Conservation (phyloP, 192 early-diverging fungal genomes). For the Coemansia sp. region DNA sequence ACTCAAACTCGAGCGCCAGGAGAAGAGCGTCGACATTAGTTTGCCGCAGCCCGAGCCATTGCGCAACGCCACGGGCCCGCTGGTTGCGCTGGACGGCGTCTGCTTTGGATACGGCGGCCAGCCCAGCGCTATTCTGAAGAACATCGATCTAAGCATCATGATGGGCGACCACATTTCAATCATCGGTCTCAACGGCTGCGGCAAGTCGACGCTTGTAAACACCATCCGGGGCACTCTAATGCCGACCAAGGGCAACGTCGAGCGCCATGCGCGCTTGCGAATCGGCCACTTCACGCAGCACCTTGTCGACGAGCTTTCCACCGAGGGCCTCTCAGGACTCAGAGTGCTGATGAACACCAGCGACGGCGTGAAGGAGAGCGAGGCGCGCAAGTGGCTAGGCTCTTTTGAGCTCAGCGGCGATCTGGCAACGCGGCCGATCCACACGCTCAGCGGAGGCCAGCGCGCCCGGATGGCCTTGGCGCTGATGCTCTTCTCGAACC, state of each 20-base stretch:
- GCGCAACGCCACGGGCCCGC: constrained; percentile 60
- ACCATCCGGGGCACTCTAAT: constrained; percentile 64
- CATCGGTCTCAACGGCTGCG: constrained; percentile 81
- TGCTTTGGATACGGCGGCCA: constrained; percentile 38
- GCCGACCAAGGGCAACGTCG: constrained; percentile 66
- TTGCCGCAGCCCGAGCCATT: constrained; percentile 70
- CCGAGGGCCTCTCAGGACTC: constrained; percentile 57
- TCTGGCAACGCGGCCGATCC: constrained; percentile 61
- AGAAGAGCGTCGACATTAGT: constrained; percentile 60
- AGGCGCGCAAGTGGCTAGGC: constrained; percentile 71
- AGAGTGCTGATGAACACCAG: constrained; percentile 50
- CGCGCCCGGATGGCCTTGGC: constrained; percentile 76
- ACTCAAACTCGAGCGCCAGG: constrained; percentile 60
- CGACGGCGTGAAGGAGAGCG: constrained; percentile 58
- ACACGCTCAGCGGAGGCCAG: constrained; percentile 80
- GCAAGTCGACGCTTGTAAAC: constrained; percentile 78
- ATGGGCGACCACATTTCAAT: constrained; percentile 70
- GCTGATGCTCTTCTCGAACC: constrained; percentile 61
- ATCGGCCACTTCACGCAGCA: constrained; percentile 88
- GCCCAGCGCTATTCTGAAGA: constrained; percentile 55
- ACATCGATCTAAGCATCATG: constrained; percentile 71
- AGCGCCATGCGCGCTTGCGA: constrained; percentile 62
- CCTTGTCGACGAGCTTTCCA: constrained; percentile 68
- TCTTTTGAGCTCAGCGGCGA: constrained; percentile 73
- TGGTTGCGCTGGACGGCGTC: constrained; percentile 67